Evolutionary conservation across 2,329 filamentous ascomycete genomes (phyloP), one percentile per base, ranked within the genome.

Genomic region (Dactylellina leptospora): DNA sequence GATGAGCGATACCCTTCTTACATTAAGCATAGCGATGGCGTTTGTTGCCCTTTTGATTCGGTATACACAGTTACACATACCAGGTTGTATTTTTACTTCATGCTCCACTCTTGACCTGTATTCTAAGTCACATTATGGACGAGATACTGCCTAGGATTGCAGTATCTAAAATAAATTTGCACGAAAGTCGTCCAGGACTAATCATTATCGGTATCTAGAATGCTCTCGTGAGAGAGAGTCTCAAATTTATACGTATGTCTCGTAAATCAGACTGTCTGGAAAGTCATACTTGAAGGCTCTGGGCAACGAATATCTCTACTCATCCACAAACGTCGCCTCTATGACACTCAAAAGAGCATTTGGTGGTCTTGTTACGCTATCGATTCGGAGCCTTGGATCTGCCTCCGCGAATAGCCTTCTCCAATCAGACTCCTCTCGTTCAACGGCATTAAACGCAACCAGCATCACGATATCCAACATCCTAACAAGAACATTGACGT

Each of bases 381-480:
- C 61, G 33, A 73, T 61, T 13, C 75, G 36, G 47, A 75, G 64
- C 11, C 74, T 74, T 13, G 44, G 22, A 71, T 77, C 77, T 1
- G 74, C 76, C 16, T 56, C 56, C n/a, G 40, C 73, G 9, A 81
- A 71, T 30, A 81, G 44, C 0, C 63, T 63, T 45, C 74, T 76
- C 78, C 79, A 81, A 20, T 80, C 78, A 0, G 72, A 74, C 28
- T 78, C 23, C 4, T 78, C 77, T n/a, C 80, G 71, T 61, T 81
- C 80, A 23, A 74, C 60, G 11, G 76, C 77, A 66, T 81, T 81
- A 36, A 80, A 80, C 2, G 70, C 73, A 62, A 79, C 76, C 60
- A 77, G 40, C 79, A 81, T 80, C 1, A 77, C 25, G 56, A 81
- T 54, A 71, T 81, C 79, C 25, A 78, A 72, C 55, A 75, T 74